Evolutionary conservation across 768 basidiomycete genomes (phyloP).

Genomic region (Hygrocybe punicea): DNA sequence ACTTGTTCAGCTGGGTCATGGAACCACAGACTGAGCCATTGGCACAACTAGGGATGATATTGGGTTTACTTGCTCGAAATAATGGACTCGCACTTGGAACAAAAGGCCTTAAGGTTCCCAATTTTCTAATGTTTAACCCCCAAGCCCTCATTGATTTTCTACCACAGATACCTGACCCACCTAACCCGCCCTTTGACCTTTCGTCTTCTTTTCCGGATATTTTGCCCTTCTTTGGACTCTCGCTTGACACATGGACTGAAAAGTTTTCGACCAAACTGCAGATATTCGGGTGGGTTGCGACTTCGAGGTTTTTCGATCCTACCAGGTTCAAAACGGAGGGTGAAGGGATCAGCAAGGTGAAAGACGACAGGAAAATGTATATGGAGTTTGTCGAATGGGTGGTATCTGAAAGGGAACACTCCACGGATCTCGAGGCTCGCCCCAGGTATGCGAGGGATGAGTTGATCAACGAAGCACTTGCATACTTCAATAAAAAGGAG

Average conservation of each 20-base stretch:
- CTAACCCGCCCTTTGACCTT: constrained; percentile 49
- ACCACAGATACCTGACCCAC: constrained; percentile 38
- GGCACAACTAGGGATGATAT: constrained; percentile 50
- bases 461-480: constrained; percentile 46
- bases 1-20: too few species aligned
- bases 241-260: constrained; percentile 45
- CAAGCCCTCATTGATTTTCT: background rate
- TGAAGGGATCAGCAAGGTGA: constrained; percentile 42
- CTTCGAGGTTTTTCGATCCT: constrained; percentile 47
- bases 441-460: constrained; percentile 19
- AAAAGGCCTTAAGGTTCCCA: constrained; percentile 56
- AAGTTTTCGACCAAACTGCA: constrained; percentile 56
- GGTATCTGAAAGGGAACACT: constrained; percentile 8
- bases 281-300: constrained; percentile 56
- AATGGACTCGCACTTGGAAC: constrained; percentile 48
- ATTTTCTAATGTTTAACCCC: background rate
- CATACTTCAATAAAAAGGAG: constrained; percentile 49
- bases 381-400: constrained; percentile 54
- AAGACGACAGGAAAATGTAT: constrained; percentile 54
- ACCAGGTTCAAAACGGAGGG: constrained; percentile 34
- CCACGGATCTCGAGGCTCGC: constrained; percentile 16
- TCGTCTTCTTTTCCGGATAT: constrained; percentile 49
- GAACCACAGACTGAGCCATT: background rate
- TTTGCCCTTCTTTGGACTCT: constrained; percentile 54
- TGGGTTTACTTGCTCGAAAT: constrained; percentile 53